Percentiles rank a stretch among this genome's conserved stretches.
These are phyloP conservation scores for Crucihimalaya himalaica DNA, from an alignment of 345 rosid species.

Conservation along the genomic window DNA sequence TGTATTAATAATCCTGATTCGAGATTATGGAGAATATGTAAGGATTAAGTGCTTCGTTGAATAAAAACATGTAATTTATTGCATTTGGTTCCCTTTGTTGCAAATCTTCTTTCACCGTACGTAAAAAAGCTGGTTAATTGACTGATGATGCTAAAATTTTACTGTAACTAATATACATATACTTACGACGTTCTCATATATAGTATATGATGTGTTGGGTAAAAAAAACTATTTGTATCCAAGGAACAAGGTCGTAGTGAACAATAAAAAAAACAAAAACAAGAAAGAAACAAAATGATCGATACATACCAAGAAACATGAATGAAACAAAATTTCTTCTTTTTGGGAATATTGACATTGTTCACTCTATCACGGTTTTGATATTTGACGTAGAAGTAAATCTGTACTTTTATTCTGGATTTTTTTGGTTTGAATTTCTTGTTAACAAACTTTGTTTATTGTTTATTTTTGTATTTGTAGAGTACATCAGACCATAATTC, in stretches of 20 bases:
- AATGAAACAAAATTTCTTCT: neutral
- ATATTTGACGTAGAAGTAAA: neutral
- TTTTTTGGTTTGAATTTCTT: neutral
- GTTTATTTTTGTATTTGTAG: neutral
- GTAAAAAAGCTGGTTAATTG: neutral
- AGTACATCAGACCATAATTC: neutral
- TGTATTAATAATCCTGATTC: neutral
- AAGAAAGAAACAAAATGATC: neutral
- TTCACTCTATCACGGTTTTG: slow-evolving; percentile 5
- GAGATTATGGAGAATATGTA: slow-evolving; percentile 20
- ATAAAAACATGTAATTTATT: neutral
- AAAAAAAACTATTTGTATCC: neutral
- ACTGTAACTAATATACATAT: neutral
- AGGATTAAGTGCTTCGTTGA: slow-evolving; percentile 11
- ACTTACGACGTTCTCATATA: neutral
- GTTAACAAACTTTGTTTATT: neutral
- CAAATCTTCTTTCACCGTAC: neutral
- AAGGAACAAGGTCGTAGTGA: neutral
- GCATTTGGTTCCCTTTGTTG: neutral
- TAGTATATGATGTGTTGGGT: neutral
- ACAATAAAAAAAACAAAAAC: neutral
- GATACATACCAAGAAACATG: neutral
- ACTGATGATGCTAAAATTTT: neutral
- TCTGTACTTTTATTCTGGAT: neutral
- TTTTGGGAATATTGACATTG: neutral